phyloP scores from a whole-genome alignment of 768 basidiomycete species.

The Boletus pseudopeckii region DNA sequence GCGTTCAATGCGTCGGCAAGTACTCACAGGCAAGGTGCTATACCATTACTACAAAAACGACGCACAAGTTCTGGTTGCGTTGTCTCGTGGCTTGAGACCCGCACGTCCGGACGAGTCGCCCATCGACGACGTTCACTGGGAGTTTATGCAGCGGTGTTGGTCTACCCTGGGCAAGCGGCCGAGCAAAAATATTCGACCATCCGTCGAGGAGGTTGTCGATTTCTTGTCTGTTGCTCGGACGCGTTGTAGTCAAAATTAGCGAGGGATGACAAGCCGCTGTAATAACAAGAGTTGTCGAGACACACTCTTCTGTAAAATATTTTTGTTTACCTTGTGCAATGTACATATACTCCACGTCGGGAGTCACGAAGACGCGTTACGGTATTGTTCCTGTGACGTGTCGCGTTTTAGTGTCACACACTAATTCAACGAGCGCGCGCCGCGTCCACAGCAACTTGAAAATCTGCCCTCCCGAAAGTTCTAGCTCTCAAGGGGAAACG shows the following conservation, averaged over 20 bases:
- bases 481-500: not conserved
- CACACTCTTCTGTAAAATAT: not conserved
- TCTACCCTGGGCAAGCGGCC: conserved; percentile 17
- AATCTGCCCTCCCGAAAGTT: not conserved
- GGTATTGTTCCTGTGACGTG: conserved; percentile 16
- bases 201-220: conserved; percentile 13
- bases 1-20: conserved; percentile 17
- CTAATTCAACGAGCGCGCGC: conserved; percentile 13
- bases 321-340: too few species aligned
- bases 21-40: conserved; percentile 23
- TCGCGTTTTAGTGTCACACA: conserved; percentile 11
- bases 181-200: conserved; percentile 6
- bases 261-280: not conserved
- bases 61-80: conserved; percentile 20
- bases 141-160: conserved; percentile 26
- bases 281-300: not conserved
- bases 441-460: not conserved
- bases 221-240: conserved; percentile 14
- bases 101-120: not conserved
- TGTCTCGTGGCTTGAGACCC: conserved; percentile 15
- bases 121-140: conserved; percentile 8
- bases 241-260: not conserved
- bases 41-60: conserved; percentile 24
- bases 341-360: too few species aligned
- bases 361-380: too few species aligned